Percentiles rank a stretch among this genome's conserved stretches.
Evolutionary conservation across 1,139 yeast genomes (phyloP).

Genomic region (Scheffersomyces insectosa): DNA sequence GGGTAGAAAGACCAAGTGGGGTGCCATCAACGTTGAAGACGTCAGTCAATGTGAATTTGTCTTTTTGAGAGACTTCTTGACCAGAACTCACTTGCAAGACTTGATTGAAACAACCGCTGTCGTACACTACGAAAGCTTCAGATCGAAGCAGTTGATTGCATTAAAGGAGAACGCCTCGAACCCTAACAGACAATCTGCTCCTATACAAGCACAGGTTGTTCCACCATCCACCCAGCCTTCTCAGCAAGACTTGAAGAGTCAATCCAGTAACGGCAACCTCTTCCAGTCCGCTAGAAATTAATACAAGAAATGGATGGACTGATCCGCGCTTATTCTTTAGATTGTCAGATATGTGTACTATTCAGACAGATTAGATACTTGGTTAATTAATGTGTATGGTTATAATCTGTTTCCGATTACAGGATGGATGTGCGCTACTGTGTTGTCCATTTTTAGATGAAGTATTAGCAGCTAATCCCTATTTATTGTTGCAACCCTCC

Average conservation of each 20-base stretch:
- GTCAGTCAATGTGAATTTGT: constrained; percentile 94
- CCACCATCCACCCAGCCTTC: constrained; percentile 4
- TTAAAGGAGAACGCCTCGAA: constrained; percentile 80
- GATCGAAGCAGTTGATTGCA: constrained; percentile 91
- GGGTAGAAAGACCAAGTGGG: constrained; percentile 95
- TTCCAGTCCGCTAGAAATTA: constrained; percentile 8
- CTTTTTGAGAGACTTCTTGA: constrained; percentile 87
- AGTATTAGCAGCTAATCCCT: too few relatives aligned
- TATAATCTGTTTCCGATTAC: too few relatives aligned
- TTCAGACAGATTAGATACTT: too few relatives aligned
- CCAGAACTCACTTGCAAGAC: constrained; percentile 94
- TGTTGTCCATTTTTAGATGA: too few relatives aligned
- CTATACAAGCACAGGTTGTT: constrained; percentile 8
- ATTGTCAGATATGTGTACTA: too few relatives aligned
- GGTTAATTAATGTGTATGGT: too few relatives aligned
- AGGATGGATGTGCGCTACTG: too few relatives aligned
- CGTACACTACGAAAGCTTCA: constrained; percentile 88
- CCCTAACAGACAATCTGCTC: constrained; percentile 29
- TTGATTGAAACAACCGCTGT: constrained; percentile 89
- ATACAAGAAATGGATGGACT: too few relatives aligned
- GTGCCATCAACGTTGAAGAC: constrained; percentile 88
- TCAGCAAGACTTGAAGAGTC: constrained; percentile 8
- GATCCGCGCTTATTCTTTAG: too few relatives aligned
- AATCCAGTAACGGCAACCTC: constrained; percentile 7
- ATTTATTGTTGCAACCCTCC: too few relatives aligned